phyloP scores from a whole-genome alignment of 768 basidiomycete genomes.

The Pilatotrama ljubarskyi region DNA sequence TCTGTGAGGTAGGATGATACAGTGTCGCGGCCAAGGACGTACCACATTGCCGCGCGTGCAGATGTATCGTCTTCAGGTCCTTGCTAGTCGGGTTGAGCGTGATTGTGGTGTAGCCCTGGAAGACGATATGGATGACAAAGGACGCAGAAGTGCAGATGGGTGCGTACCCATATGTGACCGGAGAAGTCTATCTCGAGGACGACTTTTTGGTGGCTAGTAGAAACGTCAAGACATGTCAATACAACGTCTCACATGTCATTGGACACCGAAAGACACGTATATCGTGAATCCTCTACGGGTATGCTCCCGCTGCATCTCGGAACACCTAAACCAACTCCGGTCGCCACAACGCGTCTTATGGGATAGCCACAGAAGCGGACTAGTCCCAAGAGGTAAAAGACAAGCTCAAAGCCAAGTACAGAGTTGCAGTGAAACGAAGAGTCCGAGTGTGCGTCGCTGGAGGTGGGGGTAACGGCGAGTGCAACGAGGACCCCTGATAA shows the following conservation, averaged over 20 bases:
- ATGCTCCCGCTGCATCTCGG: conserved; percentile 74
- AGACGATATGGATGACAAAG: conserved; percentile 9
- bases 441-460: background rate
- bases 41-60: conserved; percentile 90
- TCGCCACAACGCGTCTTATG: conserved; percentile 11
- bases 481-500: conserved; percentile 19
- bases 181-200: conserved; percentile 92
- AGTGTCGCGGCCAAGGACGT: conserved; percentile 35
- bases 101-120: conserved; percentile 90
- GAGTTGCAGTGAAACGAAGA: background rate
- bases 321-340: conserved; percentile 10
- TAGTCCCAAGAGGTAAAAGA: conserved; percentile 8
- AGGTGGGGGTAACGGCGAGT: conserved; percentile 10
- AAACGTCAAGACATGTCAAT: conserved; percentile 53
- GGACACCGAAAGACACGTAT: conserved; percentile 60
- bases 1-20: conserved; percentile 27
- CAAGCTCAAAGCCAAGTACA: conserved; percentile 3
- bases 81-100: conserved; percentile 80
- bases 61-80: conserved; percentile 79
- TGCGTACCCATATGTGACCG: conserved; percentile 77
- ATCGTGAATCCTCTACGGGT: conserved; percentile 81
- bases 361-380: background rate
- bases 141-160: conserved; percentile 27
- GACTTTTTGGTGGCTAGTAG: conserved; percentile 95
- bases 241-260: conserved; percentile 21